Conservation (phyloP, 306 rosid species). For the Gastrolobium villosum region DNA sequence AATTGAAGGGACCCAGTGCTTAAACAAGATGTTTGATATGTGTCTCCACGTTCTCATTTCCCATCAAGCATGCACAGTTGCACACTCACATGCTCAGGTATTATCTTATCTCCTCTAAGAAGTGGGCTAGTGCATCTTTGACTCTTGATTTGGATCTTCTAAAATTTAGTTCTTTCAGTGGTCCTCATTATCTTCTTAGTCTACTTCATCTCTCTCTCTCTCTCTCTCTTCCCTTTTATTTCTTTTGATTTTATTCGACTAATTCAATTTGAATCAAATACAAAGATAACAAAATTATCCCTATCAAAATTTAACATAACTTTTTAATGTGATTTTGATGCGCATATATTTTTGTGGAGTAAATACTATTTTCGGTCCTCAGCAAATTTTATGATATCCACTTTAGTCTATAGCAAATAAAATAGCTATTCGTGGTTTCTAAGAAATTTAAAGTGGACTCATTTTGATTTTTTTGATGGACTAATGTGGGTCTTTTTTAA, state of each 20-base stretch:
- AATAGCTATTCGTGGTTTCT: too few species aligned
- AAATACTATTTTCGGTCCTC: too few species aligned
- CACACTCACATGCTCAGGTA: conserved; percentile 55
- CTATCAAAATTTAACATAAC: too few species aligned
- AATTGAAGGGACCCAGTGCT: conserved; percentile 53
- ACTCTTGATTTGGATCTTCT: conserved; percentile 60
- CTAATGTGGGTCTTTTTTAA: too few species aligned
- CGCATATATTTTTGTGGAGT: conserved; percentile 40
- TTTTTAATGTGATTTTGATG: conserved; percentile 36
- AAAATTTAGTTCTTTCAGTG: conserved; percentile 3
- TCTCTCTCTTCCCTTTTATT: neutral
- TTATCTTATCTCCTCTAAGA: conserved; percentile 55
- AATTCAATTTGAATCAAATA: too few species aligned
- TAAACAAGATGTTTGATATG: conserved; percentile 52
- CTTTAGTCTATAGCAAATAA: too few species aligned
- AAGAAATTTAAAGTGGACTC: too few species aligned
- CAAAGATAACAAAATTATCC: too few species aligned
- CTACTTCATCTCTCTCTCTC: conserved; percentile 18
- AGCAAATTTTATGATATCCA: too few species aligned
- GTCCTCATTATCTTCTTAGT: conserved; percentile 39
- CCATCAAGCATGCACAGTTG: conserved; percentile 49
- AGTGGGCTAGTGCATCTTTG: conserved; percentile 52
- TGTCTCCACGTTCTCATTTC: conserved; percentile 52
- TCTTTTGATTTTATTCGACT: neutral
- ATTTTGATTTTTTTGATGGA: too few species aligned